These are phyloP conservation scores for Leccinum olivaceoglutinosum DNA, from an alignment of 1,284 basidiomycete genomes.

Conservation along the genomic window DNA sequence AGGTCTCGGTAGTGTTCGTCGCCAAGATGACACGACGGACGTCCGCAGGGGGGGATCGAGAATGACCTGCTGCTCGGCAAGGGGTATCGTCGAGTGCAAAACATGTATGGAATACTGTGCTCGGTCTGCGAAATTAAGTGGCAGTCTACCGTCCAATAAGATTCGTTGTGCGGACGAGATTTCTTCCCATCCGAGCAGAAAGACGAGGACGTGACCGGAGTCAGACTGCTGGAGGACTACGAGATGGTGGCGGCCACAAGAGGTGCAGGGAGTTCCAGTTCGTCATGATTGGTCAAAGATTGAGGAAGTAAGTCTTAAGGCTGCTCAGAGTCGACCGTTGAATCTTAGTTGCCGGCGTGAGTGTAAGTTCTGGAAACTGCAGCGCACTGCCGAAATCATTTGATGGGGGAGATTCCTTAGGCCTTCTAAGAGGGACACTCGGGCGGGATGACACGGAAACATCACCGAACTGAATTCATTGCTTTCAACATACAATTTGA, in stretches of 20 bases:
- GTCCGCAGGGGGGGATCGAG: slow-evolving; percentile 71
- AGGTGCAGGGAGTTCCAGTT: slow-evolving; percentile 80
- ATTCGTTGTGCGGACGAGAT: slow-evolving; percentile 77
- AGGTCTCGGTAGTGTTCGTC: slow-evolving; percentile 96
- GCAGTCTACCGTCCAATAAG: slow-evolving; percentile 57
- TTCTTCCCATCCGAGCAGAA: slow-evolving; percentile 91
- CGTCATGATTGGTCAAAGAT: slow-evolving; percentile 41
- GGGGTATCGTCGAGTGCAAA: slow-evolving; percentile 87
- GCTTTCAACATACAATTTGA: no score
- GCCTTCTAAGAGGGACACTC: no score
- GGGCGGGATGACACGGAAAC: no score
- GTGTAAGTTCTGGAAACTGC: no score
- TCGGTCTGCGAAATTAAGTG: slow-evolving; percentile 57
- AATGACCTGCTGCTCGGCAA: slow-evolving; percentile 86
- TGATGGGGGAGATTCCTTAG: no score
- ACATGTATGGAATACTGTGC: slow-evolving; percentile 76
- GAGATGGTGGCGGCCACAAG: slow-evolving; percentile 82
- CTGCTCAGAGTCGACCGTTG: no score
- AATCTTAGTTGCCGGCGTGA: no score
- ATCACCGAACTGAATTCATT: no score
- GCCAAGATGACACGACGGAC: slow-evolving; percentile 87
- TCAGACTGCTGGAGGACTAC: slow-evolving; percentile 72
- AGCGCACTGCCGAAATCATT: no score
- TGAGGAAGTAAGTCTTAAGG: slow-evolving; percentile 1
- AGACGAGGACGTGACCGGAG: slow-evolving; percentile 89